Percentiles rank a stretch among this genome's conserved stretches.
Evolutionary conservation across 257 asterid genomes (phyloP).

Genomic region (Cordia subcordata): DNA sequence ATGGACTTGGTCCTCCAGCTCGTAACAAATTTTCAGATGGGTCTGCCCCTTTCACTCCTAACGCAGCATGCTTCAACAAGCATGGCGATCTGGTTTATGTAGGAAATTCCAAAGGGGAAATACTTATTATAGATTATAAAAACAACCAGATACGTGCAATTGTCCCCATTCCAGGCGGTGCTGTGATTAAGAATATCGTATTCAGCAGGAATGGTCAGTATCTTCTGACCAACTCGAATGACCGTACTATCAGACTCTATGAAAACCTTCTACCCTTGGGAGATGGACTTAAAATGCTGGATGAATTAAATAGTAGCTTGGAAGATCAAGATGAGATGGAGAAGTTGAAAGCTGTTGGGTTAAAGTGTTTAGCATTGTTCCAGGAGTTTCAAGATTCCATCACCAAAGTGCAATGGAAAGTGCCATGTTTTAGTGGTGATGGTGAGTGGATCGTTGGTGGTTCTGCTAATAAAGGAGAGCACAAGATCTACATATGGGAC

Average conservation of each 20-base stretch:
- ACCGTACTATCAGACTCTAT: conserved; percentile 70
- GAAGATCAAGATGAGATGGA: conserved; percentile 54
- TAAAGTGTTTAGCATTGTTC: conserved; percentile 53
- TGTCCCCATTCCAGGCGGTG: conserved; percentile 57
- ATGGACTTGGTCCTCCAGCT: conserved; percentile 41
- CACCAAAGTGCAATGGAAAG: conserved; percentile 91
- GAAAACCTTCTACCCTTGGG: conserved; percentile 75
- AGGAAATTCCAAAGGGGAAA: conserved; percentile 90
- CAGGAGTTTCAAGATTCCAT: conserved; percentile 86
- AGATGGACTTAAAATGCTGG: conserved; percentile 45
- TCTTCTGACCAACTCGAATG: conserved; percentile 82
- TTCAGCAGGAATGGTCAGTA: conserved; percentile 79
- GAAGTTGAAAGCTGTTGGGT: conserved; percentile 65
- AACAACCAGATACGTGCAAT: conserved; percentile 45
- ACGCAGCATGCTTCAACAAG: conserved; percentile 86
- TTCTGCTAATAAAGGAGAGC: conserved; percentile 95
- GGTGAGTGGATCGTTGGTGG: conserved; percentile 97
- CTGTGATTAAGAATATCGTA: conserved; percentile 75
- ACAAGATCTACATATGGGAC: conserved; percentile 96
- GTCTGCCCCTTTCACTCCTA: conserved; percentile 75
- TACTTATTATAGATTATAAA: conserved; percentile 60
- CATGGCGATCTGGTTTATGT: conserved; percentile 77
- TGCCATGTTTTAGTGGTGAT: conserved; percentile 94
- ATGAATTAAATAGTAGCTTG: conserved; percentile 25
- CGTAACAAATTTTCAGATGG: conserved; percentile 76